Percentiles rank a stretch among this genome's conserved stretches.
These are phyloP conservation scores for Malassezia nana DNA, from an alignment of 1,284 basidiomycete genomes.

Conservation along the genomic window DNA sequence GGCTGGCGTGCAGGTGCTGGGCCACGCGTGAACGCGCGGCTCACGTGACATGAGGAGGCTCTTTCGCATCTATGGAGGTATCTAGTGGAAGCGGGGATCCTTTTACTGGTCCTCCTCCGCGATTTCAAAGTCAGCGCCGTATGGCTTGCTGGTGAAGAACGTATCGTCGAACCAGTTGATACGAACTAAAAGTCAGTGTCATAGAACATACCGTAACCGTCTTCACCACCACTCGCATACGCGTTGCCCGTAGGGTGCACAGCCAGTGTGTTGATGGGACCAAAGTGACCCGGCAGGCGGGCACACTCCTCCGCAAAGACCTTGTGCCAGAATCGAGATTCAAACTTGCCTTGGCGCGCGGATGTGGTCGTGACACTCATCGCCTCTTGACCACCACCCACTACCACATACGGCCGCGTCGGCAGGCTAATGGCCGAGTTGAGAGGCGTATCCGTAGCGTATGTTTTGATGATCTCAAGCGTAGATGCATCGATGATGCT, in stretches of 20 bases:
- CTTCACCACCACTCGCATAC: conserved; percentile 92
- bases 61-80: neutral
- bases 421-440: conserved; percentile 86
- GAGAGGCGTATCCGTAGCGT: conserved; percentile 80
- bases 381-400: conserved; percentile 95
- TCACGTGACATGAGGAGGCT: conserved; percentile 12
- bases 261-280: conserved; percentile 94
- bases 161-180: conserved; percentile 47
- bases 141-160: conserved; percentile 45
- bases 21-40: neutral
- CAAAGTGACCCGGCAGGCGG: conserved; percentile 66
- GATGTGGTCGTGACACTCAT: conserved; percentile 96
- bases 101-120: conserved; percentile 40
- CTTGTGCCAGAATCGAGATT: conserved; percentile 97
- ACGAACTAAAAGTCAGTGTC: conserved; percentile 25
- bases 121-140: conserved; percentile 44
- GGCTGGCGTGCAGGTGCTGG: neutral
- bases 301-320: conserved; percentile 97
- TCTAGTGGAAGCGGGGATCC: neutral
- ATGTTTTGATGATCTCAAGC: conserved; percentile 84
- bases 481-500: conserved; percentile 83
- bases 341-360: conserved; percentile 87
- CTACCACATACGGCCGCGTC: conserved; percentile 61
- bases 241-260: conserved; percentile 78
- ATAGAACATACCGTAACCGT: conserved; percentile 56